These are phyloP conservation scores for Cardamine chenopodiifolia DNA, from an alignment of 345 rosid genomes.

Conservation along the genomic window DNA sequence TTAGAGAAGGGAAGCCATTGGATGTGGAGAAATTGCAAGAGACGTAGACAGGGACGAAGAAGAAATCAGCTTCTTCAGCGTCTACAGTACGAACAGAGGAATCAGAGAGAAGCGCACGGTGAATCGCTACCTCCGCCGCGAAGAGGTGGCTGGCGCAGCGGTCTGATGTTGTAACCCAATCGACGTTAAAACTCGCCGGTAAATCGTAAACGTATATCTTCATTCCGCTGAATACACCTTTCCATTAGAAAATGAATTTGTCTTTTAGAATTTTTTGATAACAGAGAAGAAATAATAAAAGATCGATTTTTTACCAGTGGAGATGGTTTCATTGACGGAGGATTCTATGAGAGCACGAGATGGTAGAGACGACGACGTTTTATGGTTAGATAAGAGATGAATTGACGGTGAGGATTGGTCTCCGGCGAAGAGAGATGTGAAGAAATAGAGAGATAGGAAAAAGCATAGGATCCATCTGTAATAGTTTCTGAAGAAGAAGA, in stretches of 20 bases:
- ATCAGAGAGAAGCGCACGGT: constrained; percentile 53
- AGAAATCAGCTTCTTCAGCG: constrained; percentile 85
- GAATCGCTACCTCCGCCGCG: constrained; percentile 94
- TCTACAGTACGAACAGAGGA: constrained; percentile 66
- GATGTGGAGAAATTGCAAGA: constrained; percentile 89
- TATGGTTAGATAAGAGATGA: constrained; percentile 44
- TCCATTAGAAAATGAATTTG: neutral
- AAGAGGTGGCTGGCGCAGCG: constrained; percentile 82
- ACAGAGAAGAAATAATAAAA: constrained; percentile 8
- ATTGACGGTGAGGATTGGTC: constrained; percentile 58
- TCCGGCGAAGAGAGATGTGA: constrained; percentile 60
- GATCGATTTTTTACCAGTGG: constrained; percentile 40
- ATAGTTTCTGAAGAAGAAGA: constrained; percentile 54
- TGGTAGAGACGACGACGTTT: constrained; percentile 50
- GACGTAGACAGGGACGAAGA: constrained; percentile 93
- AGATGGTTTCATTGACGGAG: constrained; percentile 23
- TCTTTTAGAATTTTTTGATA: neutral
- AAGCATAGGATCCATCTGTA: constrained; percentile 89
- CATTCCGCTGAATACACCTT: constrained; percentile 59
- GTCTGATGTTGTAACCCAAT: constrained; percentile 70
- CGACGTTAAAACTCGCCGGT: constrained; percentile 69
- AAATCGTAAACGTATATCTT: constrained; percentile 80
- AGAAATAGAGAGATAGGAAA: constrained; percentile 69
- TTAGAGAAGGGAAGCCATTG: constrained; percentile 92
- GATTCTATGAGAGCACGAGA: constrained; percentile 86